Conservation (phyloP, 2,329 filamentous ascomycete species). For the Volutella citrinella region DNA sequence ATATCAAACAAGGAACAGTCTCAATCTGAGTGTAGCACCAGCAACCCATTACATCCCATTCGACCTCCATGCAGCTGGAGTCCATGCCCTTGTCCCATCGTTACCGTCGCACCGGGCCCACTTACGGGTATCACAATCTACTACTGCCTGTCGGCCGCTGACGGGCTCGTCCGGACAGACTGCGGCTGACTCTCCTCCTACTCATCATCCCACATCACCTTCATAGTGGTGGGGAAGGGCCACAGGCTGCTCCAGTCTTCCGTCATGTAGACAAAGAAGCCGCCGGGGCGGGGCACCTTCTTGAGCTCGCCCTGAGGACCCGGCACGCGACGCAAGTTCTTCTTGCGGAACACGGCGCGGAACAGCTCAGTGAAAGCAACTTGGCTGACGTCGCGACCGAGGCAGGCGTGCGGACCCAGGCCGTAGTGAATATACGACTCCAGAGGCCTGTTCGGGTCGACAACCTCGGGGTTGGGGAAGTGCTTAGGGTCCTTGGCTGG, state of each 20-base stretch:
- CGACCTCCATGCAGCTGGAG: no score
- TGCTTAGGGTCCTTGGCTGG: slow-evolving; percentile 54
- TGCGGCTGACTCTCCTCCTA: no score
- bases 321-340: slow-evolving; percentile 57
- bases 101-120: no score
- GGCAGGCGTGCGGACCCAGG: slow-evolving; percentile 58
- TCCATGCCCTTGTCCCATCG: no score
- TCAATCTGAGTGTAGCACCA: no score
- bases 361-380: slow-evolving; percentile 66
- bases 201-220: slow-evolving; percentile 47
- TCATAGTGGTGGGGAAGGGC: slow-evolving; percentile 52
- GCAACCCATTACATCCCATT: no score
- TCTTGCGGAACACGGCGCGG: slow-evolving; percentile 59
- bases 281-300: slow-evolving; percentile 55
- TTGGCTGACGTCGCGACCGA: slow-evolving; percentile 59
- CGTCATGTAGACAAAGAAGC: slow-evolving; percentile 60
- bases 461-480: slow-evolving; percentile 59
- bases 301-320: slow-evolving; percentile 67
- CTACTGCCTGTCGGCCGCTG: no score
- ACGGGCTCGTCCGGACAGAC: no score
- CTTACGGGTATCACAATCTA: no score
- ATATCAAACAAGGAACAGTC: no score
- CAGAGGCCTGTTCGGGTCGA: slow-evolving; percentile 62
- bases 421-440: slow-evolving; percentile 64
- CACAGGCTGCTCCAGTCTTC: slow-evolving; percentile 58